Evolutionary conservation across 2,329 filamentous ascomycete species (phyloP), one percentile per base, ranked within the genome.

Genomic region (Dryadomyces quercivorus): DNA sequence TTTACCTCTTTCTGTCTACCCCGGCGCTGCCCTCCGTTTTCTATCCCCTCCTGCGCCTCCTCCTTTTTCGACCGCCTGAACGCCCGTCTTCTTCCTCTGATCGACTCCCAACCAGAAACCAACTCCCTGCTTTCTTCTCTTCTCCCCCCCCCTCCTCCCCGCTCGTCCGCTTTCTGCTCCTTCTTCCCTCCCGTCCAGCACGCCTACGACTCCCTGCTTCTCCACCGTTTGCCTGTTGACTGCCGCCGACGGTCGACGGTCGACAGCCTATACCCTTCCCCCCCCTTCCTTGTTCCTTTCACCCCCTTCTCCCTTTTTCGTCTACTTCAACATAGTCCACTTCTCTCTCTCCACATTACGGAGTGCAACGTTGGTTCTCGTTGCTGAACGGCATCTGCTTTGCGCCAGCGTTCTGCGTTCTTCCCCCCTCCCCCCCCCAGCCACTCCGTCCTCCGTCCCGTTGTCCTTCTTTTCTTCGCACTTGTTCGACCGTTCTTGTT

Each of bases 361-460:
- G 42, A 38, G 26, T 40, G 42, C 12, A 18, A 44, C 40, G 31
- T 40, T 8, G 26, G 26, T 18, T 44, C 44, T 46, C 20, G 21
- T 15, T 46, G 26, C 26, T 18, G 46, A 48, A 48, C 46, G 46
- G 46, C 26, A 21, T 42, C 45, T 45, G 43, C 43, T 45, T 18
- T 21, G 9, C 26, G 21, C 45, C 7, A 47, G 16, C 20, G 16
- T 36, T 26, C 22, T 20, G n/a, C n/a, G n/a, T n/a, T n/a, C n/a
- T 16, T 20, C 22, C 20, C 26, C 26, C 16, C 31, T 46, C 20
- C 16, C 34, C 15, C 18, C 20, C 15, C 52, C 52, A 46, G 46
- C 40, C 46, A 22, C n/a, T 54, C 53, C 52, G 52, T 54, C 47
- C n/a, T 54, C 53, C 52, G 52, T 54, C 47, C 46, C 45, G 52